Percentiles rank a stretch among this genome's conserved stretches.
phyloP scores from a whole-genome alignment of 306 rosid genomes.

The Ceratonia siliqua region DNA sequence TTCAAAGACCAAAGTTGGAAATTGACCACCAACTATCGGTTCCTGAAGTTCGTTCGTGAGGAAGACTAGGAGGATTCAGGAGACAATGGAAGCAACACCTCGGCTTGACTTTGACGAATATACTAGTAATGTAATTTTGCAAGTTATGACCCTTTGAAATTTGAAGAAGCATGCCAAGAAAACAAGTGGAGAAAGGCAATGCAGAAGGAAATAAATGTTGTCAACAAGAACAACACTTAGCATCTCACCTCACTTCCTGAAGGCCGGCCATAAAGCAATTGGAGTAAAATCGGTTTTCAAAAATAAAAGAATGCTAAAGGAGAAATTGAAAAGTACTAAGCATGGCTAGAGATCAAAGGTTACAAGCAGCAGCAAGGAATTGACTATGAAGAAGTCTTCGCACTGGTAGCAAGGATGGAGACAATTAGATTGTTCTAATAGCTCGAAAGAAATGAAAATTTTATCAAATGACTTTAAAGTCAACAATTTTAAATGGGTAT shows the following conservation, averaged over 20 bases:
- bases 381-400: neutral
- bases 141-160: no score
- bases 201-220: no score
- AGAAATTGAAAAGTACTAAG: neutral
- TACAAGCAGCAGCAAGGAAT: neutral
- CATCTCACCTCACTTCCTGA: neutral
- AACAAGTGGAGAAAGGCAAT: neutral
- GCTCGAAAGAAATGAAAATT: neutral
- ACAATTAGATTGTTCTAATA: neutral
- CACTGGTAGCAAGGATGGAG: neutral
- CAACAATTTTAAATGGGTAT: neutral
- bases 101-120: neutral
- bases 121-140: neutral
- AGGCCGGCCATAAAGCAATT: neutral
- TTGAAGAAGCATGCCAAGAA: neutral
- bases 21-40: neutral
- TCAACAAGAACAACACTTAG: no score
- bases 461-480: neutral
- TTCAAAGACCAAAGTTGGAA: no score
- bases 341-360: neutral
- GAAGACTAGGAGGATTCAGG: neutral
- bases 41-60: neutral
- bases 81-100: neutral
- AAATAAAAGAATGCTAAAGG: neutral
- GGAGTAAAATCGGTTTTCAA: neutral